A percentile compares a stretch with the other conserved stretches of the same genome.
phyloP scores from a whole-genome alignment of 371 early-diverging fungal genomes.

The Syncephalastrum contaminatum region DNA sequence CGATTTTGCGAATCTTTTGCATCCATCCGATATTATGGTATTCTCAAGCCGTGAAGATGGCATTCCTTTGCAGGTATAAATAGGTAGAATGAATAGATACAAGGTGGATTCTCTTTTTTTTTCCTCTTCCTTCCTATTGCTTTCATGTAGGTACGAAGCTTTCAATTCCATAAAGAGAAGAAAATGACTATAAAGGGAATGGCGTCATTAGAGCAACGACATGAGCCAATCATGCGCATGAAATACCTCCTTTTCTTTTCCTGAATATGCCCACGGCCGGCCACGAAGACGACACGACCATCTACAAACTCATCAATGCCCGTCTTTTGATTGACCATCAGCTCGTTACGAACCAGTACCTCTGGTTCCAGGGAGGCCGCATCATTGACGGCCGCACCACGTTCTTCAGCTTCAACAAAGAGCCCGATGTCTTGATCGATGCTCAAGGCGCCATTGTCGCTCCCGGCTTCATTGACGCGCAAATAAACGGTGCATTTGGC shows the following conservation, averaged over 20 bases:
- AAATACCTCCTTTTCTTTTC: no score
- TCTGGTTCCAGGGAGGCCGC: conserved; percentile 73
- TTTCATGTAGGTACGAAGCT: neutral
- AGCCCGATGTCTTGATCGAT: conserved; percentile 69
- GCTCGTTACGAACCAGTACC: conserved; percentile 65
- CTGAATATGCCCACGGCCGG: neutral
- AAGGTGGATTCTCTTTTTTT: neutral
- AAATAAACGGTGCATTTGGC: conserved; percentile 81
- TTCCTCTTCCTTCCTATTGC: neutral
- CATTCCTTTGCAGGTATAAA: neutral
- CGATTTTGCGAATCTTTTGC: no score
- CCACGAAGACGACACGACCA: conserved; percentile 25
- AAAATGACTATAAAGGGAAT: no score
- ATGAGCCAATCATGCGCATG: conserved; percentile 1
- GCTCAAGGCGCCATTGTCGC: conserved; percentile 66
- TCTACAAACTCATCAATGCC: conserved; percentile 75
- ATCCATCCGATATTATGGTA: no score
- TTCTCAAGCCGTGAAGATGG: no score
- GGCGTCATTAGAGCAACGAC: neutral
- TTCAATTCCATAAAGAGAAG: no score
- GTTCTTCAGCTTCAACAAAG: conserved; percentile 62
- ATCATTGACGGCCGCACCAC: conserved; percentile 68
- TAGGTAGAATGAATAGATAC: neutral
- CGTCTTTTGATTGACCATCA: conserved; percentile 66
- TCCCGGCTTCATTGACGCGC: conserved; percentile 78